Conservation (phyloP, 2,329 filamentous ascomycete species). For the Thelonectria olida region DNA sequence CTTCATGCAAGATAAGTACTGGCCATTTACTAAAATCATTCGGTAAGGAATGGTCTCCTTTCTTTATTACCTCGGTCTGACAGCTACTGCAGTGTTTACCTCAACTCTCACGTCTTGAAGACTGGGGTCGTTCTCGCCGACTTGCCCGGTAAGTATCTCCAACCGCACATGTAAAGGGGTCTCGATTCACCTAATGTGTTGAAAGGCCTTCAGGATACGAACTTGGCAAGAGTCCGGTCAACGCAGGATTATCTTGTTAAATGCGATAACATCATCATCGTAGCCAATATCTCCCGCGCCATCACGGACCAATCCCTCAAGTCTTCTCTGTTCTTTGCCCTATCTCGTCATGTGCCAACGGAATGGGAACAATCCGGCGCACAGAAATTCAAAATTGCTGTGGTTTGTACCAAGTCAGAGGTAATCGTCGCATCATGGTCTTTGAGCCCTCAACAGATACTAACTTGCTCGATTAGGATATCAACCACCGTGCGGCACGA, state of each 20-base stretch:
- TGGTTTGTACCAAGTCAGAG: slow-evolving; percentile 47
- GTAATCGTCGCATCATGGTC: slow-evolving; percentile 13
- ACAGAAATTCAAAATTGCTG: slow-evolving; percentile 40
- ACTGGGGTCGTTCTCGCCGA: slow-evolving; percentile 47
- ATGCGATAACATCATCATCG: slow-evolving; percentile 47
- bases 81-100: slow-evolving; percentile 37
- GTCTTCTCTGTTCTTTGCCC: slow-evolving; percentile 40
- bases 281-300: slow-evolving; percentile 45
- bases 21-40: slow-evolving; percentile 49
- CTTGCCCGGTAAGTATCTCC: slow-evolving; percentile 42
- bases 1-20: slow-evolving; percentile 45
- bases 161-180: accelerated
- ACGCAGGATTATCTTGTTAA: slow-evolving; percentile 47
- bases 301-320: slow-evolving; percentile 46
- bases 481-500: slow-evolving; percentile 39
- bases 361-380: slow-evolving; percentile 40
- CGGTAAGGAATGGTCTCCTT: slow-evolving; percentile 30
- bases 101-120: slow-evolving; percentile 43
- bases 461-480: slow-evolving; percentile 35
- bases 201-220: slow-evolving; percentile 44
- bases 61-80: not conserved
- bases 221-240: slow-evolving; percentile 45
- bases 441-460: not conserved
- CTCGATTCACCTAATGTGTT: not conserved
- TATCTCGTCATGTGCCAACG: slow-evolving; percentile 41